A percentile compares a stretch with the other conserved stretches of the same genome.
These are phyloP conservation scores for Psilocybe azurescens DNA, from an alignment of 768 basidiomycete genomes.

Conservation along the genomic window DNA sequence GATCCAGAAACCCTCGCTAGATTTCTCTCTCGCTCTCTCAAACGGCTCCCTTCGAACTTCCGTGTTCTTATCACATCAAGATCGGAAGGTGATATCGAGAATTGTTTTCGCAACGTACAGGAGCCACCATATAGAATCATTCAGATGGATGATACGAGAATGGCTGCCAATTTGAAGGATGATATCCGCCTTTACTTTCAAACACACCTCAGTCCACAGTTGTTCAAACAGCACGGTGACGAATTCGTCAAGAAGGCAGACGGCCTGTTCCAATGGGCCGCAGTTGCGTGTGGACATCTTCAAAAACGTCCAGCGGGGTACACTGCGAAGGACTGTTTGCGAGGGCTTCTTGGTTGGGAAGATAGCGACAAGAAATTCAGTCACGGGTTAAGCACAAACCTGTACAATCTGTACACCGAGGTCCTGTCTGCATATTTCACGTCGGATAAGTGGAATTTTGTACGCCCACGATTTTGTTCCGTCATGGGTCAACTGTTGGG, in stretches of 20 bases:
- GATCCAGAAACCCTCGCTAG: neutral
- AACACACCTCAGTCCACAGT: neutral
- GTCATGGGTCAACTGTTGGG: slow-evolving; percentile 2
- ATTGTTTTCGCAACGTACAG: neutral
- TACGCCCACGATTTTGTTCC: neutral
- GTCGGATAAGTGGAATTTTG: neutral
- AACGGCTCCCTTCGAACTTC: neutral
- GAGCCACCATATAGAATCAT: neutral
- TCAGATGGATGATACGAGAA: neutral
- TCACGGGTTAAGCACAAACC: neutral
- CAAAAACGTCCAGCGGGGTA: neutral
- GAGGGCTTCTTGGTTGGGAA: neutral
- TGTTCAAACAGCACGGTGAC: neutral
- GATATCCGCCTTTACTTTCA: neutral
- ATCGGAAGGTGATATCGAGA: slow-evolving; percentile 1
- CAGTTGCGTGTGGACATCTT: slow-evolving; percentile 4
- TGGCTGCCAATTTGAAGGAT: neutral
- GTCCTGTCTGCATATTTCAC: neutral
- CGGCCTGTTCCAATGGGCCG: slow-evolving; percentile 10
- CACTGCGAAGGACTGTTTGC: neutral
- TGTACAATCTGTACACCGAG: slow-evolving; percentile 4
- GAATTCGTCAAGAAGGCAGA: slow-evolving; percentile 5
- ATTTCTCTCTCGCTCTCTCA: neutral
- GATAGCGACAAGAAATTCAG: neutral
- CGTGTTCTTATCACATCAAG: slow-evolving; percentile 1